A percentile compares a stretch with the other conserved stretches of the same genome.
phyloP scores from a whole-genome alignment of 305 asterid genomes.

The Fraxinus xanthoxyloides region DNA sequence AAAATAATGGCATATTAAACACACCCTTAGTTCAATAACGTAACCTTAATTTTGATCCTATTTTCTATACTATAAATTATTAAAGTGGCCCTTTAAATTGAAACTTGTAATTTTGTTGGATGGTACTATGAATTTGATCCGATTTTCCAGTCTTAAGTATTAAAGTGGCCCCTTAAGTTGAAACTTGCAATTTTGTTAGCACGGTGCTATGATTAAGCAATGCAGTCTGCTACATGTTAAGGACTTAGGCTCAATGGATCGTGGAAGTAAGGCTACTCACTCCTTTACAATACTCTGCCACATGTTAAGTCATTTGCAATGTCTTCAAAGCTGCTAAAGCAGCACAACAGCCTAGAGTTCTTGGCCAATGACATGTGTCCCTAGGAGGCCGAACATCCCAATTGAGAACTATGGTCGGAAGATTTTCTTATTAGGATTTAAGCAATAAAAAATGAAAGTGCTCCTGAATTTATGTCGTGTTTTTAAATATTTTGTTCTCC shows the following conservation, averaged over 20 bases:
- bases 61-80: neutral
- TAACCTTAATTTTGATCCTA: neutral
- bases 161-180: neutral
- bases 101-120: neutral
- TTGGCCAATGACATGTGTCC: neutral
- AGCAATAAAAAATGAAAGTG: neutral
- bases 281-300: neutral
- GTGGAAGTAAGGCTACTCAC: neutral
- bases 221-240: neutral
- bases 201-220: neutral
- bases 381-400: neutral
- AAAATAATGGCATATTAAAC: too few species aligned
- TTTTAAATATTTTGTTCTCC: neutral
- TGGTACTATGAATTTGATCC: neutral
- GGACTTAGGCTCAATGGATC: neutral
- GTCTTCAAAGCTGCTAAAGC: neutral
- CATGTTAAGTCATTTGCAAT: neutral
- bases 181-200: neutral
- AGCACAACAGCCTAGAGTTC: neutral
- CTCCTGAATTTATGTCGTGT: neutral
- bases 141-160: neutral
- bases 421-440: neutral
- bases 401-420: neutral
- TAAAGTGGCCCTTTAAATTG: neutral
- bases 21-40: neutral